Base-by-base conservation (phyloP, 169 alveolate genomes). In the Plasmodium gaboni region DNA sequence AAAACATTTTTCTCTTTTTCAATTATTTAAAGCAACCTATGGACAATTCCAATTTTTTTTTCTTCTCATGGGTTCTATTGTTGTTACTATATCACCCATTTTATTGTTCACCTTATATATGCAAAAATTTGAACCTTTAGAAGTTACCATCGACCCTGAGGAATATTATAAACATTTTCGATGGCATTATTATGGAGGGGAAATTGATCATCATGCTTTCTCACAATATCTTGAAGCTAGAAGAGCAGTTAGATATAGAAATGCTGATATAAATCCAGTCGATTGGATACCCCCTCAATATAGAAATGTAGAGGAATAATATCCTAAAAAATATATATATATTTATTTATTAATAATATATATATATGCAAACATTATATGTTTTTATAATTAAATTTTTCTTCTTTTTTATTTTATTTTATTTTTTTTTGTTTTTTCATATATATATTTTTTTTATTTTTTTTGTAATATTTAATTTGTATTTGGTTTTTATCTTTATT, bases 211-310 rank as follows among this genome's bases (percentile, higher is more conserved):
- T 92, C 97, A 95, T 67, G 97, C 97, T 69, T 95, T 91, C 71
- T 92, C 91, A 46, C 97, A 95, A 65, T 95, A 95, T 83, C 87
- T 93, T 64, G 97, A 95, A 91, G 97, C 97, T 38, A 85, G 97
- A 61, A 92, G 97, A 67, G 94, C 97, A 63, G 91, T 87, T 55
- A 93, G 95, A 89, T 95, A 97, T 96, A 65, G 97, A 53, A 92
- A 94, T 74, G 95, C 95, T 24, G 94, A 93, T 64, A 72, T 95
- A 32, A 78, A 95, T 76, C 97, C 97, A 0, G 96, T 93, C 64
- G 97, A 95, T 74, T 95, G 94, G 93, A 95, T 95, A 76, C 97
- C 97, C 9, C 95, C 96, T 6, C 91, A 95, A 88, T 95, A 95
- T 92, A 93, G 95, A 73, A 67, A 83, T 70, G 73, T 70, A 60